Evolutionary conservation across 805 yeast genomes (phyloP).

Genomic region (Saccharomycopsis lassenensis): DNA sequence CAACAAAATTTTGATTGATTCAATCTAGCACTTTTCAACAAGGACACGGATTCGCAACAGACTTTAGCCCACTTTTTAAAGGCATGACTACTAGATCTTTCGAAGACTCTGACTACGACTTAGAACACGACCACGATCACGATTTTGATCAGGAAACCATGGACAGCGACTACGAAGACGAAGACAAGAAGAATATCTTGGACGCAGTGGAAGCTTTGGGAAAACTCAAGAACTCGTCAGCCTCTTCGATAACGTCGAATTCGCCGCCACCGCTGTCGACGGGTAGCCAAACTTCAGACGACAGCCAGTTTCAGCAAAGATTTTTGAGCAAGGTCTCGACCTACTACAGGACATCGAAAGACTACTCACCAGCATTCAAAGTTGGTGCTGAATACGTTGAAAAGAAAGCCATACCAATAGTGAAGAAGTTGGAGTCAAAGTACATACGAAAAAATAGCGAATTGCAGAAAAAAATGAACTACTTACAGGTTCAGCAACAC

Average conservation of each 20-base stretch:
- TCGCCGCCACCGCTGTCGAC: slow-evolving; percentile 1
- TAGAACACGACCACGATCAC: neutral
- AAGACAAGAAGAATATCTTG: slow-evolving; percentile 8
- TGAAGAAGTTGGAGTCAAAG: slow-evolving; percentile 11
- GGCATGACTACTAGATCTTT: too few species aligned
- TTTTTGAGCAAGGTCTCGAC: slow-evolving; percentile 15
- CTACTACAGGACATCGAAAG: slow-evolving; percentile 17
- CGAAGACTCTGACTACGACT: slow-evolving; percentile 1
- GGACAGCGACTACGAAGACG: slow-evolving; percentile 2
- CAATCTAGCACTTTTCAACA: too few species aligned
- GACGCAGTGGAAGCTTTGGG: slow-evolving; percentile 18
- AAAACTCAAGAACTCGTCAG: slow-evolving; percentile 12
- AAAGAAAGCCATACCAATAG: slow-evolving; percentile 17
- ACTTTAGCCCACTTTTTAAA: too few species aligned
- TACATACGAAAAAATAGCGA: neutral
- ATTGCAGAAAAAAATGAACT: slow-evolving; percentile 4
- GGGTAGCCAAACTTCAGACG: neutral
- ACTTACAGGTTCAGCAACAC: slow-evolving; percentile 15
- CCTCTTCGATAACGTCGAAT: slow-evolving; percentile 4
- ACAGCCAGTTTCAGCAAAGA: slow-evolving; percentile 8
- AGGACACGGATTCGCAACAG: too few species aligned
- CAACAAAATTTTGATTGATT: too few species aligned
- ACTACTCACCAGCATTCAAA: slow-evolving; percentile 17
- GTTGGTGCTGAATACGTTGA: slow-evolving; percentile 19
- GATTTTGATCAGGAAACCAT: slow-evolving; percentile 1